Conservation (phyloP, 371 early-diverging fungal species). For the Nematocida sp. region DNA sequence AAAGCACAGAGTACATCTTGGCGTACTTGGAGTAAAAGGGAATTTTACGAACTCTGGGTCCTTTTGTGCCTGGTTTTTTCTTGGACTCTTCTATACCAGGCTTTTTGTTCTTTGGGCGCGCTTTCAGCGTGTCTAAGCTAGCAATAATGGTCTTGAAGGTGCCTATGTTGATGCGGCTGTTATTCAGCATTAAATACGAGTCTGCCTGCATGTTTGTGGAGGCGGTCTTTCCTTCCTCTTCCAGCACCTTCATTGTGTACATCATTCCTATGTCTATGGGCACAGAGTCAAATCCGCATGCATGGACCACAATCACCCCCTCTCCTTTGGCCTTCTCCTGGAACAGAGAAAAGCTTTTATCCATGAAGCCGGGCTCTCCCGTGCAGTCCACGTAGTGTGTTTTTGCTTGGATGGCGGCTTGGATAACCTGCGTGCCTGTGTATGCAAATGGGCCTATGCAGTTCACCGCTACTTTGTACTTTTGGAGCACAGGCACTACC, state of each 20-base stretch:
- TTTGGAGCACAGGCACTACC: slow-evolving; percentile 67
- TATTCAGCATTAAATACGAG: slow-evolving; percentile 34
- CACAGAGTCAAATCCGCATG: slow-evolving; percentile 82
- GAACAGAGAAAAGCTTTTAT: slow-evolving; percentile 68
- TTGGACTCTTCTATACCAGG: slow-evolving; percentile 3
- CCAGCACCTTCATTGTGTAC: slow-evolving; percentile 20
- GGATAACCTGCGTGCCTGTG: slow-evolving; percentile 73
- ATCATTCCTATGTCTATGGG: slow-evolving; percentile 68
- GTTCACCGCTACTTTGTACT: slow-evolving; percentile 72
- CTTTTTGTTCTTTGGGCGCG: neutral
- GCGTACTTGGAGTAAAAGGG: slow-evolving; percentile 35
- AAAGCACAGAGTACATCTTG: slow-evolving; percentile 54
- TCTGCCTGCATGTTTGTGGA: neutral
- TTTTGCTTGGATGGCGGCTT: slow-evolving; percentile 71
- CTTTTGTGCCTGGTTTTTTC: neutral
- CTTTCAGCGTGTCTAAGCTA: slow-evolving; percentile 30
- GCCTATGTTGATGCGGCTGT: slow-evolving; percentile 39
- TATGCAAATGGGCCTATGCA: slow-evolving; percentile 76
- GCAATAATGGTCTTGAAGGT: slow-evolving; percentile 48
- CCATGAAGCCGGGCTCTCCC: slow-evolving; percentile 74
- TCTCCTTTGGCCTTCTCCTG: slow-evolving; percentile 69
- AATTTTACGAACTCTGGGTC: slow-evolving; percentile 29
- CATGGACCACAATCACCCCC: slow-evolving; percentile 70
- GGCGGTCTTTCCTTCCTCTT: neutral
- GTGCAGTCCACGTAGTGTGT: slow-evolving; percentile 84